Evolutionary conservation across 257 asterid species (phyloP).

Genomic region (Scutellaria baicalensis): DNA sequence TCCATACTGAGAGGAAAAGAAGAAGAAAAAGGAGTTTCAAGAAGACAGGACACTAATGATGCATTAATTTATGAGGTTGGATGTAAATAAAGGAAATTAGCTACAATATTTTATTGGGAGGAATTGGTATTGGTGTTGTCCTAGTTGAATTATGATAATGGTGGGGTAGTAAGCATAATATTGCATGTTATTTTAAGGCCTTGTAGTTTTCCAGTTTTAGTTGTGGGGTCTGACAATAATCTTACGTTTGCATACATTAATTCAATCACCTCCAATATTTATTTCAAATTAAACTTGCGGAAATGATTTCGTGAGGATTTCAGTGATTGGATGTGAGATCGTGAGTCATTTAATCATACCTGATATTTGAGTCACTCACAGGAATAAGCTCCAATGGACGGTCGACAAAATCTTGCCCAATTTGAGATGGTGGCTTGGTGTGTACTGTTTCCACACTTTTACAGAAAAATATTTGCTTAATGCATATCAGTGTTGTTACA

Average conservation of each 20-base stretch:
- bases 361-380: background rate
- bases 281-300: background rate
- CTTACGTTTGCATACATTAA: conserved; percentile 9
- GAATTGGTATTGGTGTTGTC: conserved; percentile 23
- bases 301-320: background rate
- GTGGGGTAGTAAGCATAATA: conserved; percentile 25
- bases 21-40: background rate
- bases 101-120: background rate
- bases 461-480: background rate
- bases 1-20: conserved; percentile 29
- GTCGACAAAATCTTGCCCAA: background rate
- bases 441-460: background rate
- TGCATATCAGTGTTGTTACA: background rate
- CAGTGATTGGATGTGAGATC: background rate
- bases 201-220: conserved; percentile 1
- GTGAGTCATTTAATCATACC: conserved; percentile 2
- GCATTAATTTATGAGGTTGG: conserved; percentile 1
- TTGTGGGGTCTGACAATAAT: conserved; percentile 14
- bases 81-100: conserved; percentile 2
- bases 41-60: background rate
- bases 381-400: background rate
- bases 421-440: background rate
- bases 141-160: conserved; percentile 22
- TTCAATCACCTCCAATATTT: conserved; percentile 6
- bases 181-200: background rate